phyloP scores from a whole-genome alignment of 2,329 filamentous ascomycete species.

The Scedosporium aurantiacum region DNA sequence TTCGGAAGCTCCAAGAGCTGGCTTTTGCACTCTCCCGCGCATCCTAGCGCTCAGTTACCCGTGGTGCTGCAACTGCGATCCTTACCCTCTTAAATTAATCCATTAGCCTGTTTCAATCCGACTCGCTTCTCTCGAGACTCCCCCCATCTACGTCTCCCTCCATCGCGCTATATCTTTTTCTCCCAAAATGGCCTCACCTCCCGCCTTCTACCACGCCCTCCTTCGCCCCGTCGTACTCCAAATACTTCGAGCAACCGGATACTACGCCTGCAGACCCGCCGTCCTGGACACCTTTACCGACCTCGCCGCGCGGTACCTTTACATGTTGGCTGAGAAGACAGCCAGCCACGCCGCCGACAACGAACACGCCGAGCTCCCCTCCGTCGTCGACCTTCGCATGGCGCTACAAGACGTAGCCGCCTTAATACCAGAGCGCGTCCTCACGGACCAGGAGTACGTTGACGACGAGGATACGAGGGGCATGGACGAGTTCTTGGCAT shows the following conservation, averaged over 20 bases:
- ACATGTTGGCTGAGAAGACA: conserved; percentile 61
- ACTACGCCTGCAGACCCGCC: conserved; percentile 68
- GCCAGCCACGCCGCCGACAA: conserved; percentile 61
- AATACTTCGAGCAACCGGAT: conserved; percentile 83
- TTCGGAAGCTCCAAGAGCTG: too few relatives aligned
- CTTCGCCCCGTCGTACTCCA: conserved; percentile 81
- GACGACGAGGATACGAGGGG: conserved; percentile 69
- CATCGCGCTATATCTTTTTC: background rate
- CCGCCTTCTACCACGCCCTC: conserved; percentile 57
- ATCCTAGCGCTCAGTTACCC: too few relatives aligned
- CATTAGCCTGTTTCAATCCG: background rate
- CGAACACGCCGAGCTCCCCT: conserved; percentile 40
- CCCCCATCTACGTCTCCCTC: background rate
- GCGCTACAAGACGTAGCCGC: conserved; percentile 74
- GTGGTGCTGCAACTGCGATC: too few relatives aligned
- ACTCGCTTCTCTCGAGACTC: background rate
- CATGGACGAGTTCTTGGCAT: conserved; percentile 65
- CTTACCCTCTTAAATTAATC: too few relatives aligned
- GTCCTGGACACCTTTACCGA: conserved; percentile 85
- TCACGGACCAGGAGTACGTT: conserved; percentile 56
- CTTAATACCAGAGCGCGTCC: conserved; percentile 55
- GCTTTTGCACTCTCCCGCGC: too few relatives aligned
- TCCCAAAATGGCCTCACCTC: conserved; percentile 32
- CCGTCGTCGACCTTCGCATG: conserved; percentile 68
- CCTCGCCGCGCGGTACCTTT: conserved; percentile 70